Evolutionary conservation across 768 basidiomycete species (phyloP).

Genomic region (Collybia nuda): DNA sequence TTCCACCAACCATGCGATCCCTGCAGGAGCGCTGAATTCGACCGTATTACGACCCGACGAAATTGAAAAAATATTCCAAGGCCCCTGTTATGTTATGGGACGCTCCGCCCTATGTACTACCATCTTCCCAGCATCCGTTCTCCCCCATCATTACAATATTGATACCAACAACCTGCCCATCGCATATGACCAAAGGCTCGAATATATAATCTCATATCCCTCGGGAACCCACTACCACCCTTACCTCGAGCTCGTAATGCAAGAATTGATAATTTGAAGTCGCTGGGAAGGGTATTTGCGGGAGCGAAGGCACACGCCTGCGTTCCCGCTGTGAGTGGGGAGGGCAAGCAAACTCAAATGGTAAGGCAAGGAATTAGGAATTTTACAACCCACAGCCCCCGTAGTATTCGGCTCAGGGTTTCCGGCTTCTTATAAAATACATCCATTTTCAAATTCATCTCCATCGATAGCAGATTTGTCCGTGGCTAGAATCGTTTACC

Average conservation of each 20-base stretch:
- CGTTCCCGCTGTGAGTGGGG: too few relatives aligned
- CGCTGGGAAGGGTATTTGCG: too few relatives aligned
- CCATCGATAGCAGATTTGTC: neutral
- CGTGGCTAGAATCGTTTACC: constrained; percentile 65
- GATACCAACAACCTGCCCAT: neutral
- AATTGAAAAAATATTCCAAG: constrained; percentile 1
- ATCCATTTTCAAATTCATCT: too few relatives aligned
- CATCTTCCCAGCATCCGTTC: neutral
- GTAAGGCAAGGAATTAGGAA: too few relatives aligned
- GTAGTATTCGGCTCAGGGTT: too few relatives aligned
- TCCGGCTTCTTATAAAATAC: too few relatives aligned
- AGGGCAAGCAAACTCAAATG: too few relatives aligned
- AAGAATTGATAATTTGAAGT: too few relatives aligned
- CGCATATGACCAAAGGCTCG: neutral
- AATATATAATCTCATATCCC: neutral
- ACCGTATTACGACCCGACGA: constrained; percentile 15
- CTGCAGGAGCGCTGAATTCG: constrained; percentile 43
- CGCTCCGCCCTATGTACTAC: constrained; percentile 6
- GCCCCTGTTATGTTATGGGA: neutral
- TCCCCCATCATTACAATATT: neutral
- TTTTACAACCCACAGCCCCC: too few relatives aligned
- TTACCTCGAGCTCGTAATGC: too few relatives aligned
- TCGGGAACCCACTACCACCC: too few relatives aligned
- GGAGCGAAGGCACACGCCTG: too few relatives aligned
- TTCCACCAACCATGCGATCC: constrained; percentile 64